Evolutionary conservation across 2,329 filamentous ascomycete species (phyloP), one percentile per base, ranked within the genome.

Genomic region (Hymenoscyphus repandus): DNA sequence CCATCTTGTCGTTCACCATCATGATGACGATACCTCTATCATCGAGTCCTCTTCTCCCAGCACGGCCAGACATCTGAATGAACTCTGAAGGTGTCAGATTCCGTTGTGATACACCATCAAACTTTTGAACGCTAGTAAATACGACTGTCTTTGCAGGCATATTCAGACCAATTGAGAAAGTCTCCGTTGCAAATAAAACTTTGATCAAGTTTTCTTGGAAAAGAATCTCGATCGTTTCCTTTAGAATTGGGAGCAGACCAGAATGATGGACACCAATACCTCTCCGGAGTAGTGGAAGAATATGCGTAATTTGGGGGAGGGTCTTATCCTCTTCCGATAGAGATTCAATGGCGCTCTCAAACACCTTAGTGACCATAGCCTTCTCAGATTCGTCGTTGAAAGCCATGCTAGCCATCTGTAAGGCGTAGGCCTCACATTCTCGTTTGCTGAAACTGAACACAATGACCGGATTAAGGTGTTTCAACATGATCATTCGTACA

Each of bases 381-480:
- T 96, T 95, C 70, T 99, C 93, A 0, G 89, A 91, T 18, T 96
- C 90, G 58, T 96, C 90, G 72, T 99, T 99, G 79, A 99, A 96
- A 42, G 88, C 85, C 64, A 97, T 80, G 54, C 82, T 80, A 47
- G 85, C 92, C 73, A 96, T 91, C 60, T 90, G 82, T 42, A 99
- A 75, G 1, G 93, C 93, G 69, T 93, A 84, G 56, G 85, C 83
- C 72, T 99, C 93, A 67, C 92, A 96, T 64, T 97, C 92, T 58
- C 92, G 81, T 74, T 99, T 99, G 77, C 91, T 96, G 74, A 99
- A 99, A 70, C 92, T 97, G 80, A 99, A 99, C 36, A 99, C 90
- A 66, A 99, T 99, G 62, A 97, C 93, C 0, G 93, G 93, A 64
- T 99, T 96, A 72, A 93, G 95, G 66, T 88, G 93, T 74, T 91